Percentiles rank a stretch among this genome's conserved stretches.
phyloP scores from a whole-genome alignment of 148 eudicot species.

The Rhododendron ferrugineum region DNA sequence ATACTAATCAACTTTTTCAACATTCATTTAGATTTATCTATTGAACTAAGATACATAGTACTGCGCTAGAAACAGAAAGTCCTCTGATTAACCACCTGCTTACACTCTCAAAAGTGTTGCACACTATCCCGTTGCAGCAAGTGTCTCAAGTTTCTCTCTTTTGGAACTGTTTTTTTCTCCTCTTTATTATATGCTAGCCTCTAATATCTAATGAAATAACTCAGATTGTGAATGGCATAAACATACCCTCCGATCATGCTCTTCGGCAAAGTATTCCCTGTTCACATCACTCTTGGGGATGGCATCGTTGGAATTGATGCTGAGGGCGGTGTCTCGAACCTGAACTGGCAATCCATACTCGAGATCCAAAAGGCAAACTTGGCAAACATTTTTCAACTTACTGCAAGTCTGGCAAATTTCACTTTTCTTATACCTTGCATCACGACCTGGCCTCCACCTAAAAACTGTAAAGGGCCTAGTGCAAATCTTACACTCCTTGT shows the following conservation, averaged over 20 bases:
- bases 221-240: neutral
- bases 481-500: conserved; percentile 96
- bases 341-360: conserved; percentile 96
- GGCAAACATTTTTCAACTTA: conserved; percentile 91
- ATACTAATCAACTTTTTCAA: neutral
- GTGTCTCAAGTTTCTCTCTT: neutral
- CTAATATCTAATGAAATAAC: neutral
- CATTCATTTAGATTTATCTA: neutral
- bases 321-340: conserved; percentile 90
- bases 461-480: conserved; percentile 93
- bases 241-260: conserved; percentile 93
- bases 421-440: conserved; percentile 85
- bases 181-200: neutral
- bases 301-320: conserved; percentile 82
- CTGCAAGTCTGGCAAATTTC: conserved; percentile 96
- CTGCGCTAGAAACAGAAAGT: neutral
- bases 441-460: conserved; percentile 99
- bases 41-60: neutral
- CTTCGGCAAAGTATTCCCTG: conserved; percentile 92
- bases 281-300: conserved; percentile 98
- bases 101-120: neutral
- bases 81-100: neutral
- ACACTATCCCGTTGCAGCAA: neutral
- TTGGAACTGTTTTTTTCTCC: neutral
- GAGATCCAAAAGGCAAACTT: conserved; percentile 96